phyloP scores from a whole-genome alignment of 257 asterid species.

The Plantago ovata region DNA sequence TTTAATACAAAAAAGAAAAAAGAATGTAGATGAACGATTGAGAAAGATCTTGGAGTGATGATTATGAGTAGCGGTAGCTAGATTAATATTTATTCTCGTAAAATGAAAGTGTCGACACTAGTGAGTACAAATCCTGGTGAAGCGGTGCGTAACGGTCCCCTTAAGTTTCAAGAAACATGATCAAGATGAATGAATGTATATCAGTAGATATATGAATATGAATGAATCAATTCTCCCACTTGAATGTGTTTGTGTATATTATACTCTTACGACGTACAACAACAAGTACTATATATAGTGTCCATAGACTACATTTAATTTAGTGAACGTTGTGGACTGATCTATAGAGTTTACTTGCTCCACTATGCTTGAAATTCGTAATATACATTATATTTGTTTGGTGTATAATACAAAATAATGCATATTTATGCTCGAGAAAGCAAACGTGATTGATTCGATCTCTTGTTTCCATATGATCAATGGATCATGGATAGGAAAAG shows the following conservation, averaged over 20 bases:
- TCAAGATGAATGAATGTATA: neutral
- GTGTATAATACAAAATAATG: neutral
- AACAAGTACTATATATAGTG: no score
- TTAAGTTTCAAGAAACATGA: constrained; percentile 22
- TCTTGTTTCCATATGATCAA: neutral
- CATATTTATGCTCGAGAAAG: no score
- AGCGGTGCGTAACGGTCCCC: constrained; percentile 38
- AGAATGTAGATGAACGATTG: no score
- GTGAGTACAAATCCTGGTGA: neutral
- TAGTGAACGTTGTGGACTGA: no score
- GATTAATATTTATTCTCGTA: no score
- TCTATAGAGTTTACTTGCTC: neutral
- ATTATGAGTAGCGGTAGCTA: no score
- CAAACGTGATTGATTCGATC: neutral
- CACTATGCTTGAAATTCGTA: neutral
- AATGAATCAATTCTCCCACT: constrained; percentile 22
- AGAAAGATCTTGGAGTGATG: no score
- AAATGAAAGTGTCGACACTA: neutral
- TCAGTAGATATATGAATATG: no score
- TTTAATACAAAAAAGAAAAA: no score
- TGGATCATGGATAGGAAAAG: no score
- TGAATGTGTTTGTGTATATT: neutral
- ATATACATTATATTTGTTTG: neutral
- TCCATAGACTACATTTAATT: no score
- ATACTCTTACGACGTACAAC: no score